Conservation (phyloP, 768 basidiomycete genomes). For the Auricularia sp. region DNA sequence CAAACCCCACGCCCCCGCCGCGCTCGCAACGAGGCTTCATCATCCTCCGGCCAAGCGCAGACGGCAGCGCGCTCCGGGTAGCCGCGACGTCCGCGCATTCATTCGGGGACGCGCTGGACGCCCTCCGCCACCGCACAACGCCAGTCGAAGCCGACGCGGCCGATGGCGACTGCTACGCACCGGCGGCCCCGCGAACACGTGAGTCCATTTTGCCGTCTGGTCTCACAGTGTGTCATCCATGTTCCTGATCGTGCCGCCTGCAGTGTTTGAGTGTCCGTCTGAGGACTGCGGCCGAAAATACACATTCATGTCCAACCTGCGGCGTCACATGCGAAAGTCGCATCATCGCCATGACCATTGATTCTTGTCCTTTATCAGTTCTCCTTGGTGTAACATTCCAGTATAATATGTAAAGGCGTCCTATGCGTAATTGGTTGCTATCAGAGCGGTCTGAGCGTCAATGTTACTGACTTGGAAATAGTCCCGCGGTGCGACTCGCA, state of each 20-base stretch:
- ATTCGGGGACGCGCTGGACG: background rate
- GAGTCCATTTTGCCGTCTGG: background rate
- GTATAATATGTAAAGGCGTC: no score
- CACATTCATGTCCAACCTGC: background rate
- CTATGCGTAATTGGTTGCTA: no score
- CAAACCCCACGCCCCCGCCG: no score
- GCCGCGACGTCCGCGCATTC: background rate
- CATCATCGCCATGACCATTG: background rate
- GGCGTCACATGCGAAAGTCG: background rate
- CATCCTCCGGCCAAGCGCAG: background rate
- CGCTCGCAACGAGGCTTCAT: background rate
- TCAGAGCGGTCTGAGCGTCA: no score
- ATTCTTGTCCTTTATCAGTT: no score
- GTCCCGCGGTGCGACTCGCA: no score
- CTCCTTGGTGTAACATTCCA: no score
- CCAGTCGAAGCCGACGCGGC: background rate
- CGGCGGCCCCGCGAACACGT: background rate
- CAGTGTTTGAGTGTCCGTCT: background rate
- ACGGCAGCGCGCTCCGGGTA: background rate
- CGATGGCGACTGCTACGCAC: background rate
- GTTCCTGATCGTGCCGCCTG: background rate
- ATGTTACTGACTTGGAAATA: no score
- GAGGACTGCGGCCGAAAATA: background rate
- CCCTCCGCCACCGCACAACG: background rate
- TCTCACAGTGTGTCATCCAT: background rate